Base-by-base conservation (phyloP, 2,329 filamentous ascomycete genomes). In the Botrytis fragariae region DNA sequence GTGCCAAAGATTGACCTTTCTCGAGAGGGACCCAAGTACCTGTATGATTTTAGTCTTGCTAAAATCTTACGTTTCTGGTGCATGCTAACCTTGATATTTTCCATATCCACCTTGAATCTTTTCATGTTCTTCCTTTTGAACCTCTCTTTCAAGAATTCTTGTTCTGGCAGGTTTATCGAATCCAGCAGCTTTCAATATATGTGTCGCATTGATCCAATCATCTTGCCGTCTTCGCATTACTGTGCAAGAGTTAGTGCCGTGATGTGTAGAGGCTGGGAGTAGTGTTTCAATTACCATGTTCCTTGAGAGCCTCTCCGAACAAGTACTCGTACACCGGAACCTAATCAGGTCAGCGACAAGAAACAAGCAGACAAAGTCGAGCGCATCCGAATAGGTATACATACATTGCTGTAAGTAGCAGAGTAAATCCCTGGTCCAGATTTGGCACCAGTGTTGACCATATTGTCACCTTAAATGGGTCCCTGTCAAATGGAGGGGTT, bases 171-270 rank as follows among this genome's bases (percentile, higher is more conserved):
- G 96, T 83, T 99, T 99, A 83, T 99, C 96, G 81, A 97, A 97
- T 72, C 95, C 95, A 75, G 96, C 96, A 59, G 97, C 94, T 81
- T 99, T 99, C 67, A 99, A 86, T 74, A 99, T 98, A 81, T 99
- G 96, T 71, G 96, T 99, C n/a, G 96, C 96, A 86, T 99, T 99
- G 84, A 99, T 96, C 94, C 95, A 99, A 83, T 98, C 91, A 83
- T 99, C 96, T 71, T 90, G 89, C 74, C 95, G 91, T 69, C 96
- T 90, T 82, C 96, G 92, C 96, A 99, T 99, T 77, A 98, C 80
- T 81, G 32, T 16, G 29, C 8, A 6, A 22, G 7, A 69, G 29
- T 76, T 20, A 70, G 61, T 60, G 20, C 9, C 12, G 37, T 77
- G 3, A 20, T 22, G 29, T n/a, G 25, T 20, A 45, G n/a, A 18